Base-by-base conservation (phyloP, 2,329 filamentous ascomycete species). In the Aplosporella prunicola region DNA sequence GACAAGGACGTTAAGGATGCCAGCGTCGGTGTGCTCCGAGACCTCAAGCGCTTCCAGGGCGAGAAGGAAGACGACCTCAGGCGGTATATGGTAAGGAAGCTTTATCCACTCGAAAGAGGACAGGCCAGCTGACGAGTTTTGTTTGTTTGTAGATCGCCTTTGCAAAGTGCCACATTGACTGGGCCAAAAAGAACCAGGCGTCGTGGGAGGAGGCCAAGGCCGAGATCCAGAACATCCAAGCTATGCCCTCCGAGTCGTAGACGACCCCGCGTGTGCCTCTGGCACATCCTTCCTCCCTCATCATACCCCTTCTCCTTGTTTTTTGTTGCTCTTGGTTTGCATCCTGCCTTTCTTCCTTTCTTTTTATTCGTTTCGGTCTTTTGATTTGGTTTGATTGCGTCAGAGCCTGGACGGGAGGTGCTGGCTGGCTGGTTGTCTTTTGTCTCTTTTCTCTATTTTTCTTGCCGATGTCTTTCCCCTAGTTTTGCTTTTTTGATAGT, bases 51-150 rank as follows among this genome's bases (percentile, higher is more conserved):
- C 43, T 98, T 98, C 62, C 93, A 98, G 61, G 71, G 70, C 42
- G 88, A 96, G 62, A 98, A 98, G 62, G 93, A 98, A 63, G 86
- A 89, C 34, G 91, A 98, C 57, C 60, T 98, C 52, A 80, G 79
- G 54, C 77, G 84, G 45, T 96, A 96, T 58, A 98, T 98, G 91
- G 91, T 95, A 67, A 65, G 82, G 8, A 9, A n/a, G n/a, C 9
- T 9, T 9, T n/a, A n/a, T 25, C 17, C 13, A 4, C 6, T 32
- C 27, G 34, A 15, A 20, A 26, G 25, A 35, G 20, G 20, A 6
- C 33, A n/a, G 9, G n/a, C 9, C 23, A 9, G 9, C 9, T 25
- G 23, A 9, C 23, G 23, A 25, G n/a, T 9, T 36, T 9, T 24
- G 9, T 14, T 23, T 23, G 9, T 10, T 20, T n/a, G 16, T 9